Conservation (phyloP, 768 basidiomycete genomes). For the Termitomyces sp. region DNA sequence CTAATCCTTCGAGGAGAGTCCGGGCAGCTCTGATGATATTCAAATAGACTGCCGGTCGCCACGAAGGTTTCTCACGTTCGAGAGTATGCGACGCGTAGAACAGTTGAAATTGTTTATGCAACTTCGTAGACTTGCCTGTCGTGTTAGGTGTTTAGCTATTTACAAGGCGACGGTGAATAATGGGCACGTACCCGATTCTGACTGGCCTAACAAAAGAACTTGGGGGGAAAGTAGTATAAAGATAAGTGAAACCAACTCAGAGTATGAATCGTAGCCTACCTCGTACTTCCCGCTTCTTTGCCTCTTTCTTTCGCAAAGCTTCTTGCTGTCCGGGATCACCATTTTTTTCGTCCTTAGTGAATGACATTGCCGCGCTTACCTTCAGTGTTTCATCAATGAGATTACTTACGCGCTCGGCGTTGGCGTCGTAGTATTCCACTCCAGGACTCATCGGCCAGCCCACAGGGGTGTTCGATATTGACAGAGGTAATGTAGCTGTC, state of each 20-base stretch:
- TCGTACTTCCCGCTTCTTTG: conserved; percentile 11
- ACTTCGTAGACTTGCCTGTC: conserved; percentile 17
- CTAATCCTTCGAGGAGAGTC: conserved; percentile 11
- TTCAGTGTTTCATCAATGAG: conserved; percentile 15
- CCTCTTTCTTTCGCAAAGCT: conserved; percentile 9
- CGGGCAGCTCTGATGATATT: conserved; percentile 14
- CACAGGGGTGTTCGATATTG: neutral
- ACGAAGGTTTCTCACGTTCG: conserved; percentile 15
- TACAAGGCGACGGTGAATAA: neutral
- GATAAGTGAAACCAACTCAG: neutral
- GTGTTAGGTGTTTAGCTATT: neutral
- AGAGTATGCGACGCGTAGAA: conserved; percentile 15
- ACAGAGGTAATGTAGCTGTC: neutral
- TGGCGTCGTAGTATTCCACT: conserved; percentile 9
- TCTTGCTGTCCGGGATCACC: conserved; percentile 7
- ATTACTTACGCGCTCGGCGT: conserved; percentile 10
- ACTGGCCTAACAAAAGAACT: conserved; percentile 16
- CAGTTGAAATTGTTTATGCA: conserved; percentile 17
- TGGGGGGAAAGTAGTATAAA: neutral
- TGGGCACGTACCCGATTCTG: conserved; percentile 13
- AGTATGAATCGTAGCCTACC: conserved; percentile 1
- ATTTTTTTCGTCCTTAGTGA: neutral
- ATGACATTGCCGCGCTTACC: neutral
- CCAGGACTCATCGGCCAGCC: neutral
- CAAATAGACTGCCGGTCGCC: conserved; percentile 14